Percentiles rank a stretch among this genome's conserved stretches.
These are phyloP conservation scores for Trichoderma gamsii DNA, from an alignment of 495 filamentous ascomycete genomes.

Conservation along the genomic window DNA sequence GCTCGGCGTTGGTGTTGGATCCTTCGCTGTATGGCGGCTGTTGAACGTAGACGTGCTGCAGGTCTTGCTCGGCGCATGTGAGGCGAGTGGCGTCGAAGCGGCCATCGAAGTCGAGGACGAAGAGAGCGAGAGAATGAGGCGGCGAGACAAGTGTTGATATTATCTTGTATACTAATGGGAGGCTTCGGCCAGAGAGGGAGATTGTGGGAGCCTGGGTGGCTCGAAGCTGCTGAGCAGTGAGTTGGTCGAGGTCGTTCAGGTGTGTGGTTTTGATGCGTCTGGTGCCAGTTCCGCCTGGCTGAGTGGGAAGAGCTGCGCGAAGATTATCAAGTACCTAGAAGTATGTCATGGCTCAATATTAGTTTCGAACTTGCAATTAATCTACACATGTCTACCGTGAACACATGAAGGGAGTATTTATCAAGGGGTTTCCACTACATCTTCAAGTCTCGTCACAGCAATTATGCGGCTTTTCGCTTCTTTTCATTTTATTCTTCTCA, in stretches of 20 bases:
- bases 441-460: too few relatives aligned
- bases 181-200: slow-evolving; percentile 46
- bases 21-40: slow-evolving; percentile 20
- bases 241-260: slow-evolving; percentile 35
- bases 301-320: slow-evolving; percentile 28
- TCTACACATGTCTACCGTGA: too few relatives aligned
- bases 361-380: background rate
- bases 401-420: background rate
- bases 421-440: background rate
- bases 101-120: slow-evolving; percentile 64
- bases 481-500: background rate
- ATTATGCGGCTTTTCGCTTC: too few relatives aligned
- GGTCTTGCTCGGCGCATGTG: slow-evolving; percentile 19
- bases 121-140: slow-evolving; percentile 49
- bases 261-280: slow-evolving; percentile 29
- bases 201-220: slow-evolving; percentile 32
- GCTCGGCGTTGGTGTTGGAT: slow-evolving; percentile 9
- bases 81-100: slow-evolving; percentile 60
- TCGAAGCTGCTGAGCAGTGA: slow-evolving; percentile 34
- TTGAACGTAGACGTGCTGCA: slow-evolving; percentile 39
- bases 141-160: slow-evolving; percentile 53
- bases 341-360: background rate
- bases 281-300: slow-evolving; percentile 22
- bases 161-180: slow-evolving; percentile 63
- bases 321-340: slow-evolving; percentile 40